A percentile compares a stretch with the other conserved stretches of the same genome.
These are phyloP conservation scores for Penicillium egyptiacum DNA, from an alignment of 495 filamentous ascomycete species.

Conservation along the genomic window DNA sequence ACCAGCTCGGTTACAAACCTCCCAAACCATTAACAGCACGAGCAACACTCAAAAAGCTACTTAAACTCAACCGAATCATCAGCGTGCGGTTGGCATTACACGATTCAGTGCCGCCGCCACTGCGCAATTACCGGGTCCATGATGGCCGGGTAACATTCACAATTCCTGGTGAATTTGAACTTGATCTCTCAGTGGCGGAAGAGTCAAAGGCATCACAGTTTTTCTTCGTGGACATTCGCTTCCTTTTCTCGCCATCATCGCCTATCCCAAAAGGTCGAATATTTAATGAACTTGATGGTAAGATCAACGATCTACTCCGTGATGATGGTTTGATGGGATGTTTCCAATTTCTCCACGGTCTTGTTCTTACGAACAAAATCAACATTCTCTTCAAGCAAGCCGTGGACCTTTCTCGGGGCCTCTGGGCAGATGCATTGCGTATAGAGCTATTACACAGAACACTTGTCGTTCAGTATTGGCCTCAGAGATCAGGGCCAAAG, in stretches of 20 bases:
- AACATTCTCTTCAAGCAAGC: constrained; percentile 76
- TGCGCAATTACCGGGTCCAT: constrained; percentile 70
- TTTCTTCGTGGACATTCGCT: constrained; percentile 89
- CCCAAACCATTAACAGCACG: constrained; percentile 65
- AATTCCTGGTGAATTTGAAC: constrained; percentile 82
- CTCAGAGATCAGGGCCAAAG: constrained; percentile 62
- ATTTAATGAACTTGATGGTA: constrained; percentile 62
- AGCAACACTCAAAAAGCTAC: constrained; percentile 65
- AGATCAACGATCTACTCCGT: constrained; percentile 65
- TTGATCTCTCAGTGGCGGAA: constrained; percentile 83
- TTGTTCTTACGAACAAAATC: constrained; percentile 86
- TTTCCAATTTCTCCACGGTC: constrained; percentile 80
- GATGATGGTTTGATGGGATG: constrained; percentile 70
- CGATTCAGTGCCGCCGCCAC: constrained; percentile 67
- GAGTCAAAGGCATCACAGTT: constrained; percentile 79
- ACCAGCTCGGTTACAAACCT: constrained; percentile 73
- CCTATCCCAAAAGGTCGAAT: constrained; percentile 58
- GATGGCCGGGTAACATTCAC: constrained; percentile 84
- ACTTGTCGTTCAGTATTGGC: constrained; percentile 89
- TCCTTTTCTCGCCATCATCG: constrained; percentile 70
- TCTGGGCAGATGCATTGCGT: constrained; percentile 74
- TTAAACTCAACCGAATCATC: constrained; percentile 79
- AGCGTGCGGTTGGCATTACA: constrained; percentile 76
- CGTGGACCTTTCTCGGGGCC: constrained; percentile 57
- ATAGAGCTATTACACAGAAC: constrained; percentile 75